phyloP scores from a whole-genome alignment of 2,329 filamentous ascomycete genomes.

The Scleromitrula shiraiana region DNA sequence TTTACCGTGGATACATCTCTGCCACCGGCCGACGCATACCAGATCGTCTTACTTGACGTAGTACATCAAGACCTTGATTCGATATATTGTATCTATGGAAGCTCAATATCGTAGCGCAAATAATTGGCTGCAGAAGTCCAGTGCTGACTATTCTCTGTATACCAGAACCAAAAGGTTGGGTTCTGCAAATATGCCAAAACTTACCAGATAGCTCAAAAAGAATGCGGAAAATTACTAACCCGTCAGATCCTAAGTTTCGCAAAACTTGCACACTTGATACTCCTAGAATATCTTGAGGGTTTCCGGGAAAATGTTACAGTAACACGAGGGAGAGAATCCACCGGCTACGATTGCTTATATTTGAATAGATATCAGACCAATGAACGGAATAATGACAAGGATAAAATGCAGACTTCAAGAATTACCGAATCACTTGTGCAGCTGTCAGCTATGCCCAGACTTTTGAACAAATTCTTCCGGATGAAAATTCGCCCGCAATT shows the following conservation, averaged over 20 bases:
- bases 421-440: neutral
- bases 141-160: no score
- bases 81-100: no score
- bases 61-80: no score
- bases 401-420: neutral
- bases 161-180: no score
- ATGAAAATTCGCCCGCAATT: slow-evolving; percentile 5
- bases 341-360: neutral
- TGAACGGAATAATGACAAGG: neutral
- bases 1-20: no score
- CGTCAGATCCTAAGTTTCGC: neutral
- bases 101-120: no score
- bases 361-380: neutral
- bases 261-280: no score
- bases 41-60: no score
- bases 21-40: no score
- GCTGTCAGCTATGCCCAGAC: slow-evolving; percentile 3
- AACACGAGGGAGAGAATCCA: neutral
- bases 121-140: no score
- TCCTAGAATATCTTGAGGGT: no score
- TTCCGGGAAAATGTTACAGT: neutral
- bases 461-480: slow-evolving; percentile 1
- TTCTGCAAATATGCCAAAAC: neutral
- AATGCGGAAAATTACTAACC: neutral
- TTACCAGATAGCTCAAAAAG: neutral